Evolutionary conservation across 768 basidiomycete species (phyloP), one percentile per base, ranked within the genome.

Genomic region (Saitozyma sp.): DNA sequence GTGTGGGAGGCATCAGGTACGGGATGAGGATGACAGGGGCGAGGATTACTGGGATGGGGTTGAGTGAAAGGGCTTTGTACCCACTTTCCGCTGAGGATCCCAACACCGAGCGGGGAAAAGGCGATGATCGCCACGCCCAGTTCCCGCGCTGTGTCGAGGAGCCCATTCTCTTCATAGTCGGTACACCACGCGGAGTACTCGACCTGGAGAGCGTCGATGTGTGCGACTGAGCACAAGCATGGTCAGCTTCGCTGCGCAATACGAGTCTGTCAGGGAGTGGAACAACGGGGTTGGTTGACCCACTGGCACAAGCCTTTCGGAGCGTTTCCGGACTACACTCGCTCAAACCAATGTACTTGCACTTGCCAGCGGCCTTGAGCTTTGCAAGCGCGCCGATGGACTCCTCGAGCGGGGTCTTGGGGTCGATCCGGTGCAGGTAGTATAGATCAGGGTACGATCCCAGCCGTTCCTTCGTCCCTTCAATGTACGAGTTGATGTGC

Each of bases 41-140:
- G 29, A 29, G 29, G 29, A 29, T 29, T 2, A 29, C 29, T 29
- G 2, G 29, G 29, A 29, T 29, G 29, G 5, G 29, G 29, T 2
- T 29, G 29, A 29, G 2, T 5, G 29, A 29, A 29, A 29, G 29
- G 29, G 29, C 29, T 5, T 2, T 29, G 29, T 29, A 29, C 29
- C 29, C 29, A 62, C 48, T 56, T 63, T 29, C 61, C 65, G 9
- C 70, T 80, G n/a, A 83, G 59, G 16, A 82, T 70, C 10, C 82
- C 82, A 43, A 79, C 75, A 6, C 81, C 80, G n/a, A 80, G 69
- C 3, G 80, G 81, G 8, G 82, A 80, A 67, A 82, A 83, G 14
- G 83, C 82, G 57, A 82, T 70, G 56, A 83, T 68, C 6, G 76
- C 64, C 20, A 83, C 76, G 38, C 82, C 83, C 17, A 83, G 75